These are phyloP conservation scores for Maudiozyma barnettii DNA, from an alignment of 805 yeast species.

Conservation along the genomic window DNA sequence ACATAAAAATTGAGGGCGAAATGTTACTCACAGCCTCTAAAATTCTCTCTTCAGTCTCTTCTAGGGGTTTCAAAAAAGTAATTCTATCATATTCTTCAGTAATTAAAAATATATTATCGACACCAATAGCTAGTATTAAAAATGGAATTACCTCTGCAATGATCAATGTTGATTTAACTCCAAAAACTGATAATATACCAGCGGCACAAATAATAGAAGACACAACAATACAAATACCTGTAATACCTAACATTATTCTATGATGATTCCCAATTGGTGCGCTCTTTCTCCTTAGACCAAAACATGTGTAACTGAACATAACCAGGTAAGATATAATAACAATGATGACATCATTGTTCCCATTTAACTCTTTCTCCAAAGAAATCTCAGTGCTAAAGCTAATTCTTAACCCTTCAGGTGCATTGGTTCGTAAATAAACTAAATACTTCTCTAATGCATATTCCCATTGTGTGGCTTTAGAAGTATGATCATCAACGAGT, in stretches of 20 bases:
- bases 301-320: constrained; percentile 83
- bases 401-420: constrained; percentile 48
- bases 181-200: constrained; percentile 68
- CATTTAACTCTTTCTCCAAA: constrained; percentile 72
- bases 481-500: constrained; percentile 48
- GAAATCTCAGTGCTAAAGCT: constrained; percentile 79
- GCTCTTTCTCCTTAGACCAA: constrained; percentile 44
- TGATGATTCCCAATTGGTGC: constrained; percentile 29
- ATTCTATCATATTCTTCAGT: constrained; percentile 66
- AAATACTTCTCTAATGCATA: constrained; percentile 49
- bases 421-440: constrained; percentile 34
- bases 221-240: constrained; percentile 77
- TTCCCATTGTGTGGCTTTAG: constrained; percentile 54
- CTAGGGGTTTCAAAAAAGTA: constrained; percentile 37
- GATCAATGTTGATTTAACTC: constrained; percentile 77
- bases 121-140: constrained; percentile 87
- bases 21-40: constrained; percentile 58
- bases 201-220: constrained; percentile 75
- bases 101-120: constrained; percentile 82
- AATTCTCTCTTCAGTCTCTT: constrained; percentile 48
- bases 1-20: constrained; percentile 79
- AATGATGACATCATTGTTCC: constrained; percentile 66
- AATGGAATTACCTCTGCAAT: constrained; percentile 97
- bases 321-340: constrained; percentile 65
- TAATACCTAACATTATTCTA: constrained; percentile 65